A percentile compares a stretch with the other conserved stretches of the same genome.
phyloP scores from a whole-genome alignment of 2,329 filamentous ascomycete species.

The Xylaria sp. region DNA sequence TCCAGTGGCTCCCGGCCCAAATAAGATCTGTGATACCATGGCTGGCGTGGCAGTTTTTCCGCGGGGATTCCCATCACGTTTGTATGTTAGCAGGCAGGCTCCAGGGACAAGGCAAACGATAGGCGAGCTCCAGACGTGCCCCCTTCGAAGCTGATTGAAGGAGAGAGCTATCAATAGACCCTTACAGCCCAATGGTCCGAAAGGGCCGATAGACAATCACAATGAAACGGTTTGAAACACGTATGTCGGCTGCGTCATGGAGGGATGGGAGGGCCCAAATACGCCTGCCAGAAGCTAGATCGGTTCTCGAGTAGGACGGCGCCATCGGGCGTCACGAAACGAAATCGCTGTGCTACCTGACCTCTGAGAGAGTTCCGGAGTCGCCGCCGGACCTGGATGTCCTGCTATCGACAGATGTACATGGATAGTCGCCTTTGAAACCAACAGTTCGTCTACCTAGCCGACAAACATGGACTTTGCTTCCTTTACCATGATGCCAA shows the following conservation, averaged over 20 bases:
- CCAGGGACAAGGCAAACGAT: slow-evolving; percentile 25
- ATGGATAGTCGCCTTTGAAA: slow-evolving; percentile 3
- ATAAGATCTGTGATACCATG: slow-evolving; percentile 7
- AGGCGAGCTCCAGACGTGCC: slow-evolving; percentile 12
- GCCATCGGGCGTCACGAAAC: slow-evolving; percentile 29
- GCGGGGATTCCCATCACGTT: slow-evolving; percentile 9
- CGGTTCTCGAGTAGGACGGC: slow-evolving; percentile 24
- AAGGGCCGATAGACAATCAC: slow-evolving; percentile 25
- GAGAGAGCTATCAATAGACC: slow-evolving; percentile 3
- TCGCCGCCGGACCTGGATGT: slow-evolving; percentile 5
- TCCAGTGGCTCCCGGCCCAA: slow-evolving; percentile 21
- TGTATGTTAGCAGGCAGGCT: slow-evolving; percentile 19
- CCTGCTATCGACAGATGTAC: neutral
- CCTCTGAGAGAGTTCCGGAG: slow-evolving; percentile 19
- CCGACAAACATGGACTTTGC: neutral
- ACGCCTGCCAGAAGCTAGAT: slow-evolving; percentile 15
- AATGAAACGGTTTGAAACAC: slow-evolving; percentile 29
- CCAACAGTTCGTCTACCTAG: slow-evolving; percentile 1
- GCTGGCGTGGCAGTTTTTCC: slow-evolving; percentile 8
- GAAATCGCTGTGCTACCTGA: slow-evolving; percentile 28
- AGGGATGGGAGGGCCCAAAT: slow-evolving; percentile 14
- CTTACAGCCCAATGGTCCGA: slow-evolving; percentile 7
- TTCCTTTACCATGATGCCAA: neutral
- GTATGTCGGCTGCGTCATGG: slow-evolving; percentile 20
- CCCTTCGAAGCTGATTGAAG: slow-evolving; percentile 4